Base-by-base conservation (phyloP, 257 asterid species). In the Ligustrum vulgare region DNA sequence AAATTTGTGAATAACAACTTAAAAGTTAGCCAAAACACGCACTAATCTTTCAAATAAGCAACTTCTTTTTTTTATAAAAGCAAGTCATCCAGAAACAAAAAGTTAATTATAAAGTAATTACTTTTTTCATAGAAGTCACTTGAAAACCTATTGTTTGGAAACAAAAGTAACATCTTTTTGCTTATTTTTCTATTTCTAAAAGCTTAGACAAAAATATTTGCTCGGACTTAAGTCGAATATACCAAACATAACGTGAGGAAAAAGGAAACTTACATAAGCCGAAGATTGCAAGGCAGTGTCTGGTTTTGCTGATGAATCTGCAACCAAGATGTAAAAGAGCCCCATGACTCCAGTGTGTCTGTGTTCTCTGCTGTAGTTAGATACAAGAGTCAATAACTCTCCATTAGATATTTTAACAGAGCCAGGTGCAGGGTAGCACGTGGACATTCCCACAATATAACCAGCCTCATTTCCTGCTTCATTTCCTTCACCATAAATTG, bases 381-480 rank as follows among this genome's bases (percentile, higher is more conserved):
- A 94, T 20, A 87, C 82, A 11, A 94, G 74, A 31, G 89, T 88
- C 0, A 94, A 80, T 47, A 39, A 84, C 86, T 94, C 97, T 34
- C 97, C 96, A 2, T 83, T 72, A 15, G 87, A 84, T 78, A 91
- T 85, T 91, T 82, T 89, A 82, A 91, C 75, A 11, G 97, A 83
- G 43, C 97, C 96, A 8, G 96, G 93, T 54, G 78, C 71, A 66
- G 98, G 97, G 75, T 94, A 92, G 66, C 97, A 94, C 0, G 94
- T 84, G 23, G 97, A 80, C 97, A 92, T 94, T 49, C 98, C 98
- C 20, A 94, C 97, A 3, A 90, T 80, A 77, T 86, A 89, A 67
- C 98, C 98, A 8, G 89, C 90, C 78, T 94, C 98, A 34, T 94
- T 89, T 69, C 97, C 98, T 51, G 87, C 81, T 81, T 91, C 91